phyloP scores from a whole-genome alignment of 1,284 basidiomycete species.

The Vanrija sp. region DNA sequence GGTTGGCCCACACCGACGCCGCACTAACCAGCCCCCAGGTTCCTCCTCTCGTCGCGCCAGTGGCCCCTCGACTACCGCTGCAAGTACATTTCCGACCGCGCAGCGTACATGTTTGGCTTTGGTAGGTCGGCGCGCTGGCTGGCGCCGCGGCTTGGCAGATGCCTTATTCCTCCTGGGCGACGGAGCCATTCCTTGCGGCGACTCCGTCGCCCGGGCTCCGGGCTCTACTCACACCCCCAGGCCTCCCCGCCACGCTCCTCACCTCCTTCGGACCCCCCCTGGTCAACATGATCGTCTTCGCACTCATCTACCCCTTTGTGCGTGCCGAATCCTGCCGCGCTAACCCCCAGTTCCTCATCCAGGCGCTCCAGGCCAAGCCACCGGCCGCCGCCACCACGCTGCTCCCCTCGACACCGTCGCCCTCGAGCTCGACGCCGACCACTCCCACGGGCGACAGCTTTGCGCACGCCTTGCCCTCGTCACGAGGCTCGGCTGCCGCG shows the following conservation, averaged over 20 bases:
- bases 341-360: constrained; percentile 41
- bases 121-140: constrained; percentile 19
- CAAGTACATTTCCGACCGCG: constrained; percentile 37
- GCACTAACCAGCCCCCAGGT: constrained; percentile 20
- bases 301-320: constrained; percentile 47
- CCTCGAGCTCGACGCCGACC: constrained; percentile 19
- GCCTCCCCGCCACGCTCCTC: constrained; percentile 38
- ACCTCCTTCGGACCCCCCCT: constrained; percentile 45
- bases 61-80: constrained; percentile 40
- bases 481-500: neutral
- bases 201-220: neutral
- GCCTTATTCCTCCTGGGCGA: neutral
- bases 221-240: constrained; percentile 15
- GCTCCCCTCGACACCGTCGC: constrained; percentile 29
- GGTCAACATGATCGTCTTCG: constrained; percentile 48
- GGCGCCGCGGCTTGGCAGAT: neutral
- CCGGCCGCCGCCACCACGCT: constrained; percentile 16
- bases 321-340: constrained; percentile 3
- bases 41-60: constrained; percentile 36
- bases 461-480: constrained; percentile 4
- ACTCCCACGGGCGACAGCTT: constrained; percentile 25
- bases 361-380: constrained; percentile 43
- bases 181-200: neutral
- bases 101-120: constrained; percentile 46
- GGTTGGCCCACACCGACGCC: too few relatives aligned